phyloP scores from a whole-genome alignment of 2,329 filamentous ascomycete genomes.

The Cordyceps pruinosa region DNA sequence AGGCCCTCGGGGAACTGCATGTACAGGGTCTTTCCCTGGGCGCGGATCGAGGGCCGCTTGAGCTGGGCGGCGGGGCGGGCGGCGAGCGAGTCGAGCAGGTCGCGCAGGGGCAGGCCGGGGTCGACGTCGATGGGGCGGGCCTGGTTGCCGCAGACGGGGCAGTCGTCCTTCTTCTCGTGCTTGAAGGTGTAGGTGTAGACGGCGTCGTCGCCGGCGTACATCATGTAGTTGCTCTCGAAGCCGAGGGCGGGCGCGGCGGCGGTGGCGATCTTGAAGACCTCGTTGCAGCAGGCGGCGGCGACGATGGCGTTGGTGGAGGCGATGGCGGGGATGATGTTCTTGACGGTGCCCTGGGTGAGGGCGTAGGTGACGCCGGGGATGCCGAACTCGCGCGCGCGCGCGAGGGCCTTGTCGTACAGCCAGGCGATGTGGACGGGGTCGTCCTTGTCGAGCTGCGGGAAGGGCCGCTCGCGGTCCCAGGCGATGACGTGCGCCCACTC shows the following conservation, averaged over 20 bases:
- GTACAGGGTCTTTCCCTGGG: slow-evolving; percentile 77
- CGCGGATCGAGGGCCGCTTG: slow-evolving; percentile 82
- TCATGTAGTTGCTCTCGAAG: slow-evolving; percentile 88
- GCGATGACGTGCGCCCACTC: slow-evolving; percentile 99
- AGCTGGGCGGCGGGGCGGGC: slow-evolving; percentile 83
- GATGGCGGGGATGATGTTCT: slow-evolving; percentile 98
- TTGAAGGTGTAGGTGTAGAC: slow-evolving; percentile 98
- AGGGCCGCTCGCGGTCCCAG: slow-evolving; percentile 82
- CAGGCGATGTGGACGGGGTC: slow-evolving; percentile 96
- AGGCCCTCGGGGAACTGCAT: slow-evolving; percentile 77
- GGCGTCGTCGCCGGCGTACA: slow-evolving; percentile 93
- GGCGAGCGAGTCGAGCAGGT: slow-evolving; percentile 78
- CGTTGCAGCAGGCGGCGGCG: slow-evolving; percentile 91
- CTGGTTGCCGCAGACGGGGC: slow-evolving; percentile 83
- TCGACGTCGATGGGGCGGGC: slow-evolving; percentile 70
- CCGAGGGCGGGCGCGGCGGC: slow-evolving; percentile 73
- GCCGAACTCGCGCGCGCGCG: slow-evolving; percentile 78
- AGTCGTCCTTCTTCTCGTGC: slow-evolving; percentile 89
- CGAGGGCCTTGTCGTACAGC: slow-evolving; percentile 80
- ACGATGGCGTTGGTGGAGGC: slow-evolving; percentile 97
- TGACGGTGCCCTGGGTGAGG: slow-evolving; percentile 93
- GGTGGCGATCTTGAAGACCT: slow-evolving; percentile 90
- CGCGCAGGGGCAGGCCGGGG: slow-evolving; percentile 64
- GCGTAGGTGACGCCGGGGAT: slow-evolving; percentile 92
- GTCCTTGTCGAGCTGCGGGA: slow-evolving; percentile 84